Base-by-base conservation (phyloP, 2,329 filamentous ascomycete genomes). In the Ascochyta fabae region DNA sequence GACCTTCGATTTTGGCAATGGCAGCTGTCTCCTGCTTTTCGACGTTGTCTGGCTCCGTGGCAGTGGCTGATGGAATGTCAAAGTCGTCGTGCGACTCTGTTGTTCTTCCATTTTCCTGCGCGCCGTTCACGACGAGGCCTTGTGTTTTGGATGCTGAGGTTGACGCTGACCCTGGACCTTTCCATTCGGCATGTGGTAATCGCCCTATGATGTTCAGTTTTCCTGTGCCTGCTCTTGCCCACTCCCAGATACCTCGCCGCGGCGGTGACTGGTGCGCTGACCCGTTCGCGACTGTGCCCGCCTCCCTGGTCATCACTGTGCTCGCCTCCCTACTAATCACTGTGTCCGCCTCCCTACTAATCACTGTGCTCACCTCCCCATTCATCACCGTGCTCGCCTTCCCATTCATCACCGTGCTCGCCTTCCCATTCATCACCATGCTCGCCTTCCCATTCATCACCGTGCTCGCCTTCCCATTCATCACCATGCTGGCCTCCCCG, bases 231-330 rank as follows among this genome's bases (percentile, higher is more conserved):
- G 49, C 62, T 39, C 60, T 67, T 12, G 71, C 70, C 73, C 73
- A 75, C 23, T 72, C 62, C 72, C 71, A 75, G 12, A 75, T 62
- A 2, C 70, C 66, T 15, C 69, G 61, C 12, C 65, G 63, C 7
- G 67, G 62, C 12, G 69, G 62, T 19, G 61, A 61, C 19, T 61
- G 59, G 10, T 64, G 61, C 15, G 53, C 40, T 15, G 45, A 24
- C n/a, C 52, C 34, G 39, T 16, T 16, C 16, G 16, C 16, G 16
- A 16, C 16, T 16, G 16, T 16, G 16, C 16, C 16, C 16, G 16
- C 16, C 16, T 16, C 16, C 16, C 16, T 16, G 16, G 16, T 16
- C 16, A 16, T 16, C 16, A 19, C 19, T 19, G 19, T 19, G 19
- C 19, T 3, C 19, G 19, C 19, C 19, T 19, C 19, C 19, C 19